phyloP scores from a whole-genome alignment of 169 alveolate genomes.

The Pseudocohnilembus persalinus region DNA sequence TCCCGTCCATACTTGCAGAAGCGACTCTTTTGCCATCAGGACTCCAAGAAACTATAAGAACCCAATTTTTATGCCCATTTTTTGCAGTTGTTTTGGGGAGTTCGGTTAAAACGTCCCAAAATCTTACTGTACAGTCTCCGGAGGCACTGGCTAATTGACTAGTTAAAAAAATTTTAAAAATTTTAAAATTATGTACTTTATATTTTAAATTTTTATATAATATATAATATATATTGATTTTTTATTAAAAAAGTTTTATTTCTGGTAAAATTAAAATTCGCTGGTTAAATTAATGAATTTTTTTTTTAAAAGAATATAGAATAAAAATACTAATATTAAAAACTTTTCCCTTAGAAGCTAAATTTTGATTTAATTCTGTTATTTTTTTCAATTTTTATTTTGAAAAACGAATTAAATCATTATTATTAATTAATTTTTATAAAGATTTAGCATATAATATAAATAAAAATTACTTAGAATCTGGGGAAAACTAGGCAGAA shows the following conservation, averaged over 20 bases:
- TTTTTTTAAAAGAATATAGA: too few relatives aligned
- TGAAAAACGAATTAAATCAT: too few relatives aligned
- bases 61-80: slow-evolving; percentile 94
- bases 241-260: too few relatives aligned
- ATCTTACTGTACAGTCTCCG: slow-evolving; percentile 93
- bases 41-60: slow-evolving; percentile 89
- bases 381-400: too few relatives aligned
- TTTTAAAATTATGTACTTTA: slow-evolving; percentile 84
- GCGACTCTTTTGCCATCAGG: slow-evolving; percentile 93
- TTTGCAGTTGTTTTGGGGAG: slow-evolving; percentile 89
- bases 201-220: too few relatives aligned
- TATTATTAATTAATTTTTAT: too few relatives aligned
- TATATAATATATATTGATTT: too few relatives aligned
- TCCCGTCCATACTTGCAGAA: slow-evolving; percentile 92
- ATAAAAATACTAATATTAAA: too few relatives aligned
- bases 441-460: neutral
- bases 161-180: slow-evolving; percentile 41
- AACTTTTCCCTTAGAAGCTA: too few relatives aligned
- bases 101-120: slow-evolving; percentile 95
- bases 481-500: slow-evolving; percentile 71
- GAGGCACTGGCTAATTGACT: slow-evolving; percentile 92
- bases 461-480: neutral
- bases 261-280: too few relatives aligned
- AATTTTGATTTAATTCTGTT: too few relatives aligned
- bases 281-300: too few relatives aligned